Evolutionary conservation across 805 yeast genomes (phyloP).

Genomic region (Saccharomycopsis fibuligera): DNA sequence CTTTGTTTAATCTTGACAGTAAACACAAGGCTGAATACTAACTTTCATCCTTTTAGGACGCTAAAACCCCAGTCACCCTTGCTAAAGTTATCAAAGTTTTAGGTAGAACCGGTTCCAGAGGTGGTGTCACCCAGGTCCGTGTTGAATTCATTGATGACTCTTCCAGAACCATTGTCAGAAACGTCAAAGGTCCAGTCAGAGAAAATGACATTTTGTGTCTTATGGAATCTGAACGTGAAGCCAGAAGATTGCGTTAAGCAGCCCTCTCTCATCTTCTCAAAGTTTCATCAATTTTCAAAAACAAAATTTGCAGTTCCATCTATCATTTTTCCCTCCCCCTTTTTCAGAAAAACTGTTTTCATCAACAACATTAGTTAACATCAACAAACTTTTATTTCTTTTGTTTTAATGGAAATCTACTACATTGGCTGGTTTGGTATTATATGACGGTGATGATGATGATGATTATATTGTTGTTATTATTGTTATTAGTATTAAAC

Average conservation of each 20-base stretch:
- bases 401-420: too few species aligned
- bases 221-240: slow-evolving; percentile 99
- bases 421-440: too few species aligned
- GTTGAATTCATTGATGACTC: slow-evolving; percentile 94
- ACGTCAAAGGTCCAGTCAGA: slow-evolving; percentile 97
- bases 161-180: slow-evolving; percentile 93
- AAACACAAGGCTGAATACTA: too few species aligned
- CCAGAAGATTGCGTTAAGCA: slow-evolving; percentile 82
- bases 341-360: neutral
- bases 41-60: slow-evolving; percentile 34
- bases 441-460: too few species aligned
- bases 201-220: slow-evolving; percentile 97
- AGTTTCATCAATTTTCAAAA: too few species aligned
- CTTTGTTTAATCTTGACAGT: too few species aligned
- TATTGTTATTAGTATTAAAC: too few species aligned
- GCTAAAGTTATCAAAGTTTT: slow-evolving; percentile 99
- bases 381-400: neutral
- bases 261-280: neutral
- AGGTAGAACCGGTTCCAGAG: slow-evolving; percentile 99
- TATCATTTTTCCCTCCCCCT: neutral
- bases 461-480: too few species aligned
- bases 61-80: slow-evolving; percentile 89
- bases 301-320: neutral
- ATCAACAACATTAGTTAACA: neutral
- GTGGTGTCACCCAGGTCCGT: slow-evolving; percentile 99